Percentiles rank a stretch among this genome's conserved stretches.
phyloP scores from a whole-genome alignment of 768 basidiomycete species.

The Pholiota conissans region DNA sequence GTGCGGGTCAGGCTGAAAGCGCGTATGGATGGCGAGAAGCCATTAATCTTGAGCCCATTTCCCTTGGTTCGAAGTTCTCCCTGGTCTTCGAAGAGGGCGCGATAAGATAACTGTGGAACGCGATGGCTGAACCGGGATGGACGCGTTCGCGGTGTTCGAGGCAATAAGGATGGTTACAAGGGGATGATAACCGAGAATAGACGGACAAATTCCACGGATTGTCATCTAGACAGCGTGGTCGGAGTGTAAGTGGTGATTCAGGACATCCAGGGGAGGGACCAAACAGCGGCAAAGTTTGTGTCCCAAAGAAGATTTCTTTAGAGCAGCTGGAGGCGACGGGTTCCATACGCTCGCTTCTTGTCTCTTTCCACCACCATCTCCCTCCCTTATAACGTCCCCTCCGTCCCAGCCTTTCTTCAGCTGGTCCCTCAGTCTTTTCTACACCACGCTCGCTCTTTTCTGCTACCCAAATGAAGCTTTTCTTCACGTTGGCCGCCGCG shows the following conservation, averaged over 20 bases:
- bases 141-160: constrained; percentile 16
- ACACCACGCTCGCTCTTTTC: constrained; percentile 18
- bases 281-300: constrained; percentile 23
- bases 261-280: constrained; percentile 10
- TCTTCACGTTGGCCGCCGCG: constrained; percentile 30
- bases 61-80: not conserved
- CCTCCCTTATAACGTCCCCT: constrained; percentile 19
- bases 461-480: constrained; percentile 27
- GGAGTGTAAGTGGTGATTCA: constrained; percentile 14
- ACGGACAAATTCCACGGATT: constrained; percentile 21
- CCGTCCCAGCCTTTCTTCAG: constrained; percentile 19
- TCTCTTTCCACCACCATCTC: constrained; percentile 13
- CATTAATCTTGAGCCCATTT: not conserved
- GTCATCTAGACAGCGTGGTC: constrained; percentile 12
- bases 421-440: constrained; percentile 26
- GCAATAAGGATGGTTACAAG: constrained; percentile 17
- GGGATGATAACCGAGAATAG: constrained; percentile 21
- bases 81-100: constrained; percentile 3
- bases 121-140: constrained; percentile 6
- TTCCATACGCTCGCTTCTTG: constrained; percentile 14
- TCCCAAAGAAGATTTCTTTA: constrained; percentile 9
- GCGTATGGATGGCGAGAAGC: not conserved
- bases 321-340: not conserved
- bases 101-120: constrained; percentile 18
- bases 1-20: not conserved